Base-by-base conservation (phyloP, 1,284 basidiomycete genomes). In the Heterobasidion irregulare region DNA sequence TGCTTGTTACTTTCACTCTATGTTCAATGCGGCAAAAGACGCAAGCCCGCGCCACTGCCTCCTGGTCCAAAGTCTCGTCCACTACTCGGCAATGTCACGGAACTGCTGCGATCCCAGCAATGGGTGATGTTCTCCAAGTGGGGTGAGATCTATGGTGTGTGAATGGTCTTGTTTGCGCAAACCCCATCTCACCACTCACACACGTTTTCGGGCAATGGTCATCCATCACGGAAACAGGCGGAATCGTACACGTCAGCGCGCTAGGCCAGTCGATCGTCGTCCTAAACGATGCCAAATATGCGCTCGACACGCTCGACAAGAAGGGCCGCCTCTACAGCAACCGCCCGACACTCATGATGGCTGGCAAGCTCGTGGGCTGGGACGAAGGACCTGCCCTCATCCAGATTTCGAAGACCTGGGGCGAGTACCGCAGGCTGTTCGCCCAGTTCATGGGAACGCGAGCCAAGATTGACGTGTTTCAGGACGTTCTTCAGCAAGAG, bases 121-220 rank as follows among this genome's bases (percentile, higher is more conserved):
- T 46, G 12, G n/a, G 19, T 48, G 35, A 44, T 36, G 0, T 57
- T 50, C 19, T 26, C 43, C 15, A 49, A 57, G 12, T 58, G 57
- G 57, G 52, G 35, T 10, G n/a, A n/a, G 52, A 45, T 13, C 47
- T 56, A 53, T 18, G 79, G 82, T 80, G 56, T 54, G 71, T n/a
- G n/a, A 26, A 26, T 26, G 26, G 26, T 41, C 1, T 41, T n/a
- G 12, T 12, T 41, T n/a, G 38, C 38, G 2, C 38, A 12, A 10
- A 12, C 38, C 38, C 4, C 2, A 10, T 41, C 38, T 2, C n/a
- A n/a, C 26, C 38, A 41, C 38, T 57, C 1, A 33, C 35, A 15
- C 26, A 41, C 49, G 45, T 26, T 50, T 47, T 16, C 8, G 8
- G 9, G 1, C 12, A 6, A 9, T 34, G 12, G 18, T 35, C 33